A percentile compares a stretch with the other conserved stretches of the same genome.
Conservation (phyloP, 768 basidiomycete genomes). For the Gelatoporia subvermispora region DNA sequence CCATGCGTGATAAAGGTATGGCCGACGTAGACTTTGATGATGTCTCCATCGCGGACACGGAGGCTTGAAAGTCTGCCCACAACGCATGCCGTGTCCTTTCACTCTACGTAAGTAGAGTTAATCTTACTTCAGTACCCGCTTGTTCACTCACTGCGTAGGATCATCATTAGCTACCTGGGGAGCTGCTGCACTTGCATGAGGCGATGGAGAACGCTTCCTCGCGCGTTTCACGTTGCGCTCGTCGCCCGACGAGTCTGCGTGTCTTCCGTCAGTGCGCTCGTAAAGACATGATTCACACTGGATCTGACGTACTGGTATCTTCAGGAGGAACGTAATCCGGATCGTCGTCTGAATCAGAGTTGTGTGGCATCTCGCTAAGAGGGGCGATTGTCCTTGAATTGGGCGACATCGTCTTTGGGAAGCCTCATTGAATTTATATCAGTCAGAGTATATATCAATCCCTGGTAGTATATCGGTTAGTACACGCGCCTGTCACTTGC, state of each 20-base stretch:
- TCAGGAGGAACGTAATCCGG: slow-evolving; percentile 62
- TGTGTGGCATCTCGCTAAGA: slow-evolving; percentile 8
- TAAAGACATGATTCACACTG: background rate
- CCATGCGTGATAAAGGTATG: slow-evolving; percentile 31
- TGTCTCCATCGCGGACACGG: slow-evolving; percentile 36
- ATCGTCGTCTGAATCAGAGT: slow-evolving; percentile 65
- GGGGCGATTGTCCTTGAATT: too few species aligned
- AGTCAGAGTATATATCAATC: background rate
- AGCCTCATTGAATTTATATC: background rate
- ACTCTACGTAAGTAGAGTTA: slow-evolving; percentile 4
- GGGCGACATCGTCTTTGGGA: background rate
- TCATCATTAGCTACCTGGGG: slow-evolving; percentile 24
- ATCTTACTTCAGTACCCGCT: background rate
- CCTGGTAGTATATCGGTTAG: slow-evolving; percentile 21
- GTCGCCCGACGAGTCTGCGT: slow-evolving; percentile 34
- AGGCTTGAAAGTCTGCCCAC: slow-evolving; percentile 68
- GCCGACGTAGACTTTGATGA: slow-evolving; percentile 11
- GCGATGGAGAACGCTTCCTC: slow-evolving; percentile 19
- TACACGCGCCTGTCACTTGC: slow-evolving; percentile 19
- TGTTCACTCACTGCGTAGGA: slow-evolving; percentile 42
- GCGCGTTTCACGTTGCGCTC: slow-evolving; percentile 35
- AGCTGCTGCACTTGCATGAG: slow-evolving; percentile 6
- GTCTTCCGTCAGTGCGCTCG: slow-evolving; percentile 20
- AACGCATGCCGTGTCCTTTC: slow-evolving; percentile 55
- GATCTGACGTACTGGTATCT: slow-evolving; percentile 30